Conservation (phyloP, 805 yeast genomes). For the Candida khao-thaluensis region DNA sequence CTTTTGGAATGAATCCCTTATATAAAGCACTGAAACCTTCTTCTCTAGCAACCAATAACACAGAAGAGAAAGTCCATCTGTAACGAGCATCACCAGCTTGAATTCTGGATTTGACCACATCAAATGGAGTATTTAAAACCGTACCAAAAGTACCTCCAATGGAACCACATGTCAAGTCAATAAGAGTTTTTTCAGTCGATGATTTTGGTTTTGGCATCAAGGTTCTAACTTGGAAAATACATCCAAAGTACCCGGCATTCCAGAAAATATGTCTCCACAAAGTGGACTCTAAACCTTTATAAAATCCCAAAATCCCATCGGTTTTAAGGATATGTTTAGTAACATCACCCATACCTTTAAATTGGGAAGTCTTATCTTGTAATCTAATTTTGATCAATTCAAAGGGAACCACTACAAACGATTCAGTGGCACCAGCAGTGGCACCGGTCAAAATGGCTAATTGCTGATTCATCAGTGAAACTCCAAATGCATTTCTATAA, state of each 20-base stretch:
- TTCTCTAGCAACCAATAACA: conserved; percentile 72
- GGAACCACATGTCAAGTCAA: conserved; percentile 89
- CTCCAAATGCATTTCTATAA: conserved; percentile 70
- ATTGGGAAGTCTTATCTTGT: conserved; percentile 83
- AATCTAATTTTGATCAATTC: conserved; percentile 93
- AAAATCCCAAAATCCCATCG: conserved; percentile 81
- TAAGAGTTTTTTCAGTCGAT: conserved; percentile 71
- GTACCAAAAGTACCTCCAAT: conserved; percentile 98
- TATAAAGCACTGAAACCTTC: conserved; percentile 92
- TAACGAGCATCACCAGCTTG: conserved; percentile 90
- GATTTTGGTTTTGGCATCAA: conserved; percentile 76
- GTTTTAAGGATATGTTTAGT: conserved; percentile 64
- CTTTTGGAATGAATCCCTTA: conserved; percentile 97
- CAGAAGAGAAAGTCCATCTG: conserved; percentile 87
- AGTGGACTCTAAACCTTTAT: conserved; percentile 95
- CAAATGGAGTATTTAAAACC: conserved; percentile 92
- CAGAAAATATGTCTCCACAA: conserved; percentile 95
- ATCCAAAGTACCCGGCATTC: conserved; percentile 98
- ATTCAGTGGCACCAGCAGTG: conserved; percentile 96
- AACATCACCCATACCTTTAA: conserved; percentile 82
- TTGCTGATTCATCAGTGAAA: conserved; percentile 69
- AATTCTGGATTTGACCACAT: conserved; percentile 94
- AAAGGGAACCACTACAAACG: conserved; percentile 96
- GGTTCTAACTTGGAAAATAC: conserved; percentile 80
- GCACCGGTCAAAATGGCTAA: conserved; percentile 93